Evolutionary conservation across 2,329 filamentous ascomycete species (phyloP).

Genomic region (Pseudopyricularia javanii): DNA sequence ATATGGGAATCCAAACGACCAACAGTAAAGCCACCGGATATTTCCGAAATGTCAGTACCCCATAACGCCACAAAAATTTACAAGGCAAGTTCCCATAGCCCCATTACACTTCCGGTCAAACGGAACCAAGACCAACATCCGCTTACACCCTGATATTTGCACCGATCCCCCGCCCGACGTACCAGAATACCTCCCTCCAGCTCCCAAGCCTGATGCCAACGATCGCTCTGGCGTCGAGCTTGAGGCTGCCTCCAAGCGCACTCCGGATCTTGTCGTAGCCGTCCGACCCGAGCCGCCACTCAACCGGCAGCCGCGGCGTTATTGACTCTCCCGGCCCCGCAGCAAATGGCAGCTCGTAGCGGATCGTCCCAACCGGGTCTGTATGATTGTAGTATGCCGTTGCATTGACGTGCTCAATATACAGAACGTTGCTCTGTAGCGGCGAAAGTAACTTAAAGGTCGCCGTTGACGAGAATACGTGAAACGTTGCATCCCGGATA

Average conservation of each 20-base stretch:
- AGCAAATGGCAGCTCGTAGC: slow-evolving; percentile 61
- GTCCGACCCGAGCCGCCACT: slow-evolving; percentile 63
- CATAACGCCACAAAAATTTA: no score
- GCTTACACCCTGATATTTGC: slow-evolving; percentile 44
- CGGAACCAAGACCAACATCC: not conserved
- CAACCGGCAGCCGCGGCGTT: slow-evolving; percentile 69
- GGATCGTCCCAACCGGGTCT: slow-evolving; percentile 64
- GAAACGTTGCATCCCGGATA: slow-evolving; percentile 75
- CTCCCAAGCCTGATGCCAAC: slow-evolving; percentile 63
- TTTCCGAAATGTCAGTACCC: no score
- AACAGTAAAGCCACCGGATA: not conserved
- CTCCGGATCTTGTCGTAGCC: slow-evolving; percentile 73
- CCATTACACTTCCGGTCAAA: no score
- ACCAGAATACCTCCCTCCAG: slow-evolving; percentile 65
- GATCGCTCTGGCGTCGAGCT: slow-evolving; percentile 65
- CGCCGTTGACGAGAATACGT: slow-evolving; percentile 76
- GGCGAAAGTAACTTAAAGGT: slow-evolving; percentile 76
- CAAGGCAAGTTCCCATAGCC: no score
- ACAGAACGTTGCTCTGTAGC: slow-evolving; percentile 57
- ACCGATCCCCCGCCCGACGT: slow-evolving; percentile 56
- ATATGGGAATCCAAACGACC: not conserved
- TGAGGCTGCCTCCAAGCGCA: slow-evolving; percentile 69
- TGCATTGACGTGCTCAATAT: slow-evolving; percentile 69
- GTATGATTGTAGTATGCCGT: slow-evolving; percentile 76
- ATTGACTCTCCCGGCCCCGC: slow-evolving; percentile 62